These are phyloP conservation scores for Trifolium repens DNA, from an alignment of 306 rosid genomes.

Conservation along the genomic window DNA sequence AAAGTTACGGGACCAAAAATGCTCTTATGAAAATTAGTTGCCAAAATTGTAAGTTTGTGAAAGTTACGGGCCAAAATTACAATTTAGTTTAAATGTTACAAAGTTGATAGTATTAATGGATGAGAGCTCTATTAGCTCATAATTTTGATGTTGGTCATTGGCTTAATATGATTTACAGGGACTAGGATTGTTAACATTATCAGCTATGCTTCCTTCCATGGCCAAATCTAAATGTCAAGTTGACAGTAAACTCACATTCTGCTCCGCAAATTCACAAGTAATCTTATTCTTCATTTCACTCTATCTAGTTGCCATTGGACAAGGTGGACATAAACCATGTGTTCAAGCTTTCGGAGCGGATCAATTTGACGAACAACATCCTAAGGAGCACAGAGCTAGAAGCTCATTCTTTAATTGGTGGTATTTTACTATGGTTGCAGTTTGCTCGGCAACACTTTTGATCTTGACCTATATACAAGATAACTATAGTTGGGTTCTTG, in stretches of 20 bases:
- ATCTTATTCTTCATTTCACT: constrained; percentile 53
- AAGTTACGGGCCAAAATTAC: too few species aligned
- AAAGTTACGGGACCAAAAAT: too few species aligned
- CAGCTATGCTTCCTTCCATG: constrained; percentile 37
- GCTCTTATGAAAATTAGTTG: too few species aligned
- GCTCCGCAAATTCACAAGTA: constrained; percentile 53
- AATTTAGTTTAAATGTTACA: too few species aligned
- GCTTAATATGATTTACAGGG: neutral
- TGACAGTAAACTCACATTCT: neutral
- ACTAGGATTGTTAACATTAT: neutral
- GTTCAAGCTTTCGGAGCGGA: constrained; percentile 25
- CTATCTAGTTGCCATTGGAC: neutral
- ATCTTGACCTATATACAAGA: constrained; percentile 24
- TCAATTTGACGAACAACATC: constrained; percentile 63
- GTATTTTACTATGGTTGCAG: constrained; percentile 58
- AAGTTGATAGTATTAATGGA: too few species aligned
- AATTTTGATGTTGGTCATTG: too few species aligned
- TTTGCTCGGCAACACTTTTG: constrained; percentile 37
- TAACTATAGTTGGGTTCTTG: neutral
- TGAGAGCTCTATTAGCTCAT: too few species aligned
- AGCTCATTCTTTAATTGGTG: constrained; percentile 90
- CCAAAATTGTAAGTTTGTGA: too few species aligned
- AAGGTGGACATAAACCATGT: neutral
- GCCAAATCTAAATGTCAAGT: too few species aligned
- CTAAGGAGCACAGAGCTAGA: constrained; percentile 63